A percentile compares a stretch with the other conserved stretches of the same genome.
Conservation (phyloP, 352 stramenopile genomes). For the Phytophthora sojae region DNA sequence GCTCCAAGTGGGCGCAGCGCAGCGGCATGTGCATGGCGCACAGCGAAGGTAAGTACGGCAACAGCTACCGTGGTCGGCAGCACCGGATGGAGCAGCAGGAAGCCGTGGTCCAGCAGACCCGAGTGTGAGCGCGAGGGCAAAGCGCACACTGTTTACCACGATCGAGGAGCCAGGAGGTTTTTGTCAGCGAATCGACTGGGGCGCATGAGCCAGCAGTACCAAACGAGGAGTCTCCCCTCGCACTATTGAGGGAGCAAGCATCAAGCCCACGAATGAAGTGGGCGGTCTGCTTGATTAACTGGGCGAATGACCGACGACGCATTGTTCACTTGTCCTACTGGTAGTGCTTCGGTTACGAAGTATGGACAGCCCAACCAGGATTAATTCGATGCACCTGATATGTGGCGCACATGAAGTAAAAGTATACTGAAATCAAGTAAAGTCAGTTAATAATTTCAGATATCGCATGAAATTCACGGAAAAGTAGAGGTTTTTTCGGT, state of each 20-base stretch:
- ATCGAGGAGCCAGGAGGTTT: constrained; percentile 15
- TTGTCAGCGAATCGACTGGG: constrained; percentile 29
- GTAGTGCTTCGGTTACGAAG: no score
- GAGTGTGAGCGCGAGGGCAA: constrained; percentile 7
- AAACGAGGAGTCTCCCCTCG: constrained; percentile 32
- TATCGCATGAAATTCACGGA: no score
- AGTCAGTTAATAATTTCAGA: no score
- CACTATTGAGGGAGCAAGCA: constrained; percentile 23
- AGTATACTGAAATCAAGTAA: no score
- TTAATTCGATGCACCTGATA: no score
- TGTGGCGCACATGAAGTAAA: no score
- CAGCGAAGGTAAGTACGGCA: constrained; percentile 84
- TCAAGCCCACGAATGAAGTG: constrained; percentile 38
- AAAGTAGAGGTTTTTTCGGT: no score
- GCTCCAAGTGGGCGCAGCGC: constrained; percentile 83
- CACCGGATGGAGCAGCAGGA: constrained; percentile 44
- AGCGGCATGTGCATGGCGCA: constrained; percentile 90
- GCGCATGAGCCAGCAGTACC: constrained; percentile 26
- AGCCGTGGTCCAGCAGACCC: constrained; percentile 16
- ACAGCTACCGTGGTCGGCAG: constrained; percentile 78
- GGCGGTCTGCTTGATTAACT: constrained; percentile 21
- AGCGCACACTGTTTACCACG: constrained; percentile 13
- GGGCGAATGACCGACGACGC: constrained; percentile 6
- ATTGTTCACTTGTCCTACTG: constrained; percentile 38
- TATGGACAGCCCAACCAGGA: no score